These are phyloP conservation scores for Harringtonia lauricola DNA, from an alignment of 2,329 filamentous ascomycete genomes.

Conservation along the genomic window DNA sequence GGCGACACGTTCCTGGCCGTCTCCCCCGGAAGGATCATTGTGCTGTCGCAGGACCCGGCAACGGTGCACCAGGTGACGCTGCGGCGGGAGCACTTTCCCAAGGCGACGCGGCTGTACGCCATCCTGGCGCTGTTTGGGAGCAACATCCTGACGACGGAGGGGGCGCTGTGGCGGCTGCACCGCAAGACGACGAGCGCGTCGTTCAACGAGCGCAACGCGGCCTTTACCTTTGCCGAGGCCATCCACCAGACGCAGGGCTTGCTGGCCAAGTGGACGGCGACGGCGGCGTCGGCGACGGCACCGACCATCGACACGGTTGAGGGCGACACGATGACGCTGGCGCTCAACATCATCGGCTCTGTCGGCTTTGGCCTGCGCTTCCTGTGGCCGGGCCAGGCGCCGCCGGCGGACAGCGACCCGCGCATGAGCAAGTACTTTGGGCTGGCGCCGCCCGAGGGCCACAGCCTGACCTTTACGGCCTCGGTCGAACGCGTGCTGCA, in stretches of 20 bases:
- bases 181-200: slow-evolving; percentile 59
- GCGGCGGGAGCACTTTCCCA: slow-evolving; percentile 60
- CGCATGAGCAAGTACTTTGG: slow-evolving; percentile 37
- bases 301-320: slow-evolving; percentile 44
- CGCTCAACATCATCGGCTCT: slow-evolving; percentile 47
- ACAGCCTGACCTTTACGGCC: slow-evolving; percentile 54
- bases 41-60: slow-evolving; percentile 53
- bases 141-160: slow-evolving; percentile 63
- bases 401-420: slow-evolving; percentile 29
- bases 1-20: slow-evolving; percentile 58
- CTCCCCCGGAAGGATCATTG: slow-evolving; percentile 38
- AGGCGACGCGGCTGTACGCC: slow-evolving; percentile 48
- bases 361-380: slow-evolving; percentile 60
- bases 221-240: slow-evolving; percentile 50
- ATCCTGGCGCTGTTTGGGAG: slow-evolving; percentile 56
- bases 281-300: slow-evolving; percentile 18
- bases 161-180: slow-evolving; percentile 58
- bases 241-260: slow-evolving; percentile 52
- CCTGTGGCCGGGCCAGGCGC: slow-evolving; percentile 51
- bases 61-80: slow-evolving; percentile 54
- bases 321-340: slow-evolving; percentile 53
- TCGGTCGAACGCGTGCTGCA: slow-evolving; percentile 52
- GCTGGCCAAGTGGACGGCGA: slow-evolving; percentile 41
- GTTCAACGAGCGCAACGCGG: slow-evolving; percentile 68
- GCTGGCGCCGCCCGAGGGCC: slow-evolving; percentile 34